phyloP scores from a whole-genome alignment of 345 rosid species.

The Sisymbrium irio region DNA sequence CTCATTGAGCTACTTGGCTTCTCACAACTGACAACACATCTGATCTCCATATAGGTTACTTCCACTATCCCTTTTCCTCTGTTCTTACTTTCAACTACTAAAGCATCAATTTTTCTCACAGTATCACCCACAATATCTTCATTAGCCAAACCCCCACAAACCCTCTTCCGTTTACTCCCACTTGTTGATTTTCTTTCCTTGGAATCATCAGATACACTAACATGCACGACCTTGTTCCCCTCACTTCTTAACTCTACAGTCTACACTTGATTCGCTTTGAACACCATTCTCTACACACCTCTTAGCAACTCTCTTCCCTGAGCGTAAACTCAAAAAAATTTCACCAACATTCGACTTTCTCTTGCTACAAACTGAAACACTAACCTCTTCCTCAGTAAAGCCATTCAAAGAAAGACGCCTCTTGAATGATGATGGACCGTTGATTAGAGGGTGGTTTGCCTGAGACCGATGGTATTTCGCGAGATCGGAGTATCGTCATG shows the following conservation, averaged over 20 bases:
- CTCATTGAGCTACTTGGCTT: slow-evolving; percentile 15
- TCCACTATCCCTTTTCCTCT: slow-evolving; percentile 22
- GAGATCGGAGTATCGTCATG: slow-evolving; percentile 63
- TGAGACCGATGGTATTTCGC: slow-evolving; percentile 30
- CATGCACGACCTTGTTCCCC: neutral
- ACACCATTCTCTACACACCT: slow-evolving; percentile 18
- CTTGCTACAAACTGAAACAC: slow-evolving; percentile 18
- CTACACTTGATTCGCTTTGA: neutral
- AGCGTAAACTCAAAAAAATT: slow-evolving; percentile 41
- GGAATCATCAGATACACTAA: too few species aligned
- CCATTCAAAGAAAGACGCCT: slow-evolving; percentile 43
- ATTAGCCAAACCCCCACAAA: slow-evolving; percentile 8
- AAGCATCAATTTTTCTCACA: neutral
- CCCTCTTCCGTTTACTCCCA: slow-evolving; percentile 7
- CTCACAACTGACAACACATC: neutral
- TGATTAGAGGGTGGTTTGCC: slow-evolving; percentile 11
- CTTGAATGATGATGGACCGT: slow-evolving; percentile 18
- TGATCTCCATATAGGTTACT: neutral
- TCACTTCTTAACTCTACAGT: too few species aligned
- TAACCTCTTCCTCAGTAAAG: slow-evolving; percentile 11
- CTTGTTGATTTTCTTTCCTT: neutral
- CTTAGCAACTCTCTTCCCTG: slow-evolving; percentile 52
- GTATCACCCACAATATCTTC: neutral
- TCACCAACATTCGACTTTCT: slow-evolving; percentile 24
- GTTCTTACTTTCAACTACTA: neutral